These are phyloP conservation scores for Microsporum canis DNA, from an alignment of 2,329 filamentous ascomycete species.

Conservation along the genomic window DNA sequence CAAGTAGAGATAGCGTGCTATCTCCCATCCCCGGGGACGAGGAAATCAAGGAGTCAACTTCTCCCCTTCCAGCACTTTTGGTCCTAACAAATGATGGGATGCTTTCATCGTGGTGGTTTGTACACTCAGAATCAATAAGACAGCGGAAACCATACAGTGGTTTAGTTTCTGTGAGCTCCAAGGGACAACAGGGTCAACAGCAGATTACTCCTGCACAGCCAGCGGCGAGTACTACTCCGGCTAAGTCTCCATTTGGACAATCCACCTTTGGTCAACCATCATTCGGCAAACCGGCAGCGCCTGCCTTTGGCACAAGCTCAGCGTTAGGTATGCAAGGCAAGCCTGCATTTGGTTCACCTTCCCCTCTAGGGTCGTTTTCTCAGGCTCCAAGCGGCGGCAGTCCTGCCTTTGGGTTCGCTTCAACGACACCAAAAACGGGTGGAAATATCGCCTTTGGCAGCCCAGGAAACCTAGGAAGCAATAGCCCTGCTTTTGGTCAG, in stretches of 20 bases:
- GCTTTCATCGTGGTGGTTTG: conserved; percentile 77
- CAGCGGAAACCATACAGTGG: conserved; percentile 62
- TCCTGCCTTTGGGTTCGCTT: conserved; percentile 26
- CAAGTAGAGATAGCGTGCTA: conserved; percentile 63
- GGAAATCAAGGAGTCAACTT: conserved; percentile 66
- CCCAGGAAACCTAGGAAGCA: conserved; percentile 24
- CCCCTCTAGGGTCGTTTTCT: neutral
- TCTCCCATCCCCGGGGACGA: conserved; percentile 69
- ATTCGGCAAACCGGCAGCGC: conserved; percentile 21
- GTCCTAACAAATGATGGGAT: conserved; percentile 81
- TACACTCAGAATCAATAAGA: conserved; percentile 78
- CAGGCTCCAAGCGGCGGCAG: conserved; percentile 12
- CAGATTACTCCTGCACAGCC: conserved; percentile 16
- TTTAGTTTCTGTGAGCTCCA: conserved; percentile 38
- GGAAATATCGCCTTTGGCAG: conserved; percentile 25
- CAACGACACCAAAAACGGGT: conserved; percentile 17
- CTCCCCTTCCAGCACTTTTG: conserved; percentile 72
- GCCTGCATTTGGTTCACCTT: conserved; percentile 10
- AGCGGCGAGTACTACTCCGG: conserved; percentile 13
- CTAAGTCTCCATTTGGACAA: conserved; percentile 12
- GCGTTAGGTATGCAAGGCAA: conserved; percentile 8
- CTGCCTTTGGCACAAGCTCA: conserved; percentile 15
- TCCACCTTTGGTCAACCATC: conserved; percentile 17
- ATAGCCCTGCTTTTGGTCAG: conserved; percentile 25
- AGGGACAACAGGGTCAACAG: conserved; percentile 22